A percentile compares a stretch with the other conserved stretches of the same genome.
Evolutionary conservation across 805 yeast genomes (phyloP).

Genomic region (Saccharomycopsis sp.): DNA sequence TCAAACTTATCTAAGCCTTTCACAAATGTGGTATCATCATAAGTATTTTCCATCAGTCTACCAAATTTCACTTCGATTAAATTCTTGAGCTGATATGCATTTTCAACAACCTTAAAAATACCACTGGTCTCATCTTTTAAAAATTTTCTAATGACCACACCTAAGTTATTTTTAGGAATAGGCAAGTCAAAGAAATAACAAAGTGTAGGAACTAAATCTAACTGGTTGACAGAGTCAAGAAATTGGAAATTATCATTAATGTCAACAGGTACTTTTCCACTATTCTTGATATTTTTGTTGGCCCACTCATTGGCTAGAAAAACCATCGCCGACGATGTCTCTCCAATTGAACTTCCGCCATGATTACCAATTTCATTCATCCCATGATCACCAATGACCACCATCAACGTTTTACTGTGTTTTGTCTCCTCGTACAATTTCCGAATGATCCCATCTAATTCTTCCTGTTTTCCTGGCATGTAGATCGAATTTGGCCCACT

Average conservation of each 20-base stretch:
- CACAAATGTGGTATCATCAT: constrained; percentile 7
- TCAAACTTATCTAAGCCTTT: constrained; percentile 8
- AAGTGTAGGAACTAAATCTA: constrained; percentile 68
- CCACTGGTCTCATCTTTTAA: constrained; percentile 25
- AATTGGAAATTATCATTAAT: constrained; percentile 43
- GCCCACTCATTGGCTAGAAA: constrained; percentile 42
- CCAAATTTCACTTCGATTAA: constrained; percentile 38
- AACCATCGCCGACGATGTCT: constrained; percentile 78
- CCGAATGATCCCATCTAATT: constrained; percentile 70
- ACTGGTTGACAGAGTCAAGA: constrained; percentile 49
- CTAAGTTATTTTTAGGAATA: constrained; percentile 68
- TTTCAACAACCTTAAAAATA: constrained; percentile 38
- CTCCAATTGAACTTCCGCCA: constrained; percentile 92
- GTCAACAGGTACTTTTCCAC: constrained; percentile 33
- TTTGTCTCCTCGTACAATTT: constrained; percentile 45
- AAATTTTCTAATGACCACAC: constrained; percentile 56
- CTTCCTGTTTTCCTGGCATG: constrained; percentile 77
- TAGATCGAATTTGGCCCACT: constrained; percentile 80
- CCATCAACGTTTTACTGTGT: constrained; percentile 52
- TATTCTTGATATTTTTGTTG: constrained; percentile 20
- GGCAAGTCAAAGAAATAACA: constrained; percentile 55
- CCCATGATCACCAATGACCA: constrained; percentile 90
- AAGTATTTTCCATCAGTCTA: constrained; percentile 19
- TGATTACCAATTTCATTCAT: constrained; percentile 95
- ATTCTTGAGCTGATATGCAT: constrained; percentile 48